Conservation (phyloP, 306 rosid genomes). For the Gillenia trifoliata region DNA sequence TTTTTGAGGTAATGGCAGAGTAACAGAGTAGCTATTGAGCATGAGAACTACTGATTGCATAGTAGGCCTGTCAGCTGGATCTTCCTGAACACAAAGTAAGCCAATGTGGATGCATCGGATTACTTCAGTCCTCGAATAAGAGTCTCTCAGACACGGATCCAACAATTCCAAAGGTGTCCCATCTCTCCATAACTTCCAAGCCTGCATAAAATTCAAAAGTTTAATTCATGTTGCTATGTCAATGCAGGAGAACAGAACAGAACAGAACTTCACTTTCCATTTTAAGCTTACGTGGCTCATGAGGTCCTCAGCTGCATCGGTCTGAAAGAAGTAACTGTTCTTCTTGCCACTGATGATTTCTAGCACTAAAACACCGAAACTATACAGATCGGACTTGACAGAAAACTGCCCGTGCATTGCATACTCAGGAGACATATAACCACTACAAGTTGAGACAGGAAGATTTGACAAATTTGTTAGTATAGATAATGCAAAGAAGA, state of each 20-base stretch:
- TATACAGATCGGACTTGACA: constrained; percentile 22
- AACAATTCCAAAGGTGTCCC: constrained; percentile 18
- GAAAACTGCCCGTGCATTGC: constrained; percentile 4
- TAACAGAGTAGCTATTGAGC: constrained; percentile 37
- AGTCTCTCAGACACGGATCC: constrained; percentile 28
- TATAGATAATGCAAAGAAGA: background rate
- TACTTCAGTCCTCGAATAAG: constrained; percentile 25
- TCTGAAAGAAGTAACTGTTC: constrained; percentile 2
- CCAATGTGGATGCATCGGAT: constrained; percentile 50
- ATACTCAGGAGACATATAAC: constrained; percentile 14
- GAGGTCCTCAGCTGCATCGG: background rate
- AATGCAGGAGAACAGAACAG: background rate
- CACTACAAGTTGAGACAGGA: too few species aligned
- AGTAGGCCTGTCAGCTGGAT: constrained; percentile 41
- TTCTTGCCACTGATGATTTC: constrained; percentile 25
- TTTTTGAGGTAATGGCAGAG: constrained; percentile 20
- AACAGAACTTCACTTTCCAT: background rate
- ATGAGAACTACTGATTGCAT: constrained; percentile 41
- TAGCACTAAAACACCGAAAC: constrained; percentile 22
- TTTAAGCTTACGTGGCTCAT: background rate
- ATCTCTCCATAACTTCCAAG: constrained; percentile 40
- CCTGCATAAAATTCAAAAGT: constrained; percentile 15
- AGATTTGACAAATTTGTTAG: too few species aligned
- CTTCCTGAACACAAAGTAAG: constrained; percentile 47
- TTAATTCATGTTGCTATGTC: background rate